Percentiles rank a stretch among this genome's conserved stretches.
phyloP scores from a whole-genome alignment of 2,329 filamentous ascomycete genomes.

The Mollisia scopiformis region DNA sequence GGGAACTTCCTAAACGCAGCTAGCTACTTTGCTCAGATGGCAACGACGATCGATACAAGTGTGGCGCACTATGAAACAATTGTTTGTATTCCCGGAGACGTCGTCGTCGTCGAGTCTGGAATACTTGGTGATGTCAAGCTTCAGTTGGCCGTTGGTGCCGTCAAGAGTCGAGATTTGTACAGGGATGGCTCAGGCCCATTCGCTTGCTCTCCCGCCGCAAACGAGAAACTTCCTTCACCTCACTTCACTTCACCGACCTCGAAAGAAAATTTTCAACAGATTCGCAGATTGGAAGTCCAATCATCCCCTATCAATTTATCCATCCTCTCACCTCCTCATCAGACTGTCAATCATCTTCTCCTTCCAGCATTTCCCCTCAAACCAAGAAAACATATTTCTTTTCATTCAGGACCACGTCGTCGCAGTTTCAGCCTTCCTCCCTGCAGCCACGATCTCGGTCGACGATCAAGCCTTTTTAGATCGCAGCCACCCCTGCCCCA shows the following conservation, averaged over 20 bases:
- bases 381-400: background rate
- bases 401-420: too few species aligned
- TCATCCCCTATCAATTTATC: too few species aligned
- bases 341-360: background rate
- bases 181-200: background rate
- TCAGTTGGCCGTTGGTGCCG: background rate
- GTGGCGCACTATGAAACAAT: background rate
- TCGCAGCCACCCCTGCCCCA: slow-evolving; percentile 12
- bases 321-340: background rate
- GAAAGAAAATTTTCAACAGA: too few species aligned
- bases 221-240: background rate
- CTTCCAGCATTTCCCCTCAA: background rate
- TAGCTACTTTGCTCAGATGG: background rate
- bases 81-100: background rate
- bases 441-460: slow-evolving; percentile 3
- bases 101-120: background rate
- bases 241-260: too few species aligned
- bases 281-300: too few species aligned
- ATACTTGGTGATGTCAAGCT: background rate
- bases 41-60: background rate
- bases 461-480: slow-evolving; percentile 11
- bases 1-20: background rate
- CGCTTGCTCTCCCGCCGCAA: background rate
- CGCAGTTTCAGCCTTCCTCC: background rate
- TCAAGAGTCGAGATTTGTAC: background rate